phyloP scores from a whole-genome alignment of 352 stramenopile genomes.

The Phytophthora vignae region DNA sequence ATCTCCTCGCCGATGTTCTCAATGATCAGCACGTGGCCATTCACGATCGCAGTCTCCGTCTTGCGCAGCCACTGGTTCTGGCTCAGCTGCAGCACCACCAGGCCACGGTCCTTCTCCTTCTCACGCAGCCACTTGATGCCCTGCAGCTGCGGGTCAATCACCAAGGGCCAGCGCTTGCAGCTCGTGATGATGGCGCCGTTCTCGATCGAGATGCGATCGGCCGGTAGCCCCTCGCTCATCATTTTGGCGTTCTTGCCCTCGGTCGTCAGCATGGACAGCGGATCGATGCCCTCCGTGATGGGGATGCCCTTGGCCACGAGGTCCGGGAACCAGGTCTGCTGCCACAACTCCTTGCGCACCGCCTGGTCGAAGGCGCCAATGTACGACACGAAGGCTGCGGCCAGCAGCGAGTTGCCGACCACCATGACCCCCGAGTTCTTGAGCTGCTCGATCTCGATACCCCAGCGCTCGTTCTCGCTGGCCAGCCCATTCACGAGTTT shows the following conservation, averaged over 20 bases:
- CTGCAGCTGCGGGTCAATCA: constrained; percentile 98
- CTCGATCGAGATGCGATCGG: constrained; percentile 98
- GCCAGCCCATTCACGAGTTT: constrained; percentile 96
- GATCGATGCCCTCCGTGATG: constrained; percentile 95
- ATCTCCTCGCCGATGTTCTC: constrained; percentile 98
- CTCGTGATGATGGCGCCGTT: constrained; percentile 98
- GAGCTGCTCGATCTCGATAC: constrained; percentile 96
- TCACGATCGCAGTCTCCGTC: constrained; percentile 95
- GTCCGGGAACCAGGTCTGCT: constrained; percentile 89
- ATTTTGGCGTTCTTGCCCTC: constrained; percentile 98
- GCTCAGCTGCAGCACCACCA: constrained; percentile 95
- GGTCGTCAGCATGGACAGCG: constrained; percentile 95
- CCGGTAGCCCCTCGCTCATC: constrained; percentile 96
- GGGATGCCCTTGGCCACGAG: constrained; percentile 92
- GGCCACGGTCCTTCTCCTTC: constrained; percentile 93
- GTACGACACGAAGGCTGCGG: constrained; percentile 98
- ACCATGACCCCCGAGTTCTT: constrained; percentile 96
- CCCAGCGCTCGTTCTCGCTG: constrained; percentile 97
- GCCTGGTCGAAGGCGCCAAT: constrained; percentile 97
- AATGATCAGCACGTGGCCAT: constrained; percentile 96
- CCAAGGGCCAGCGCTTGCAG: constrained; percentile 97
- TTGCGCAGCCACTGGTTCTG: constrained; percentile 97
- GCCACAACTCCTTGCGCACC: constrained; percentile 87
- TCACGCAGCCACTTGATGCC: constrained; percentile 98
- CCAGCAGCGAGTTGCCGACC: constrained; percentile 96